Evolutionary conservation across 805 yeast species (phyloP).

Genomic region (Candida boidinii): DNA sequence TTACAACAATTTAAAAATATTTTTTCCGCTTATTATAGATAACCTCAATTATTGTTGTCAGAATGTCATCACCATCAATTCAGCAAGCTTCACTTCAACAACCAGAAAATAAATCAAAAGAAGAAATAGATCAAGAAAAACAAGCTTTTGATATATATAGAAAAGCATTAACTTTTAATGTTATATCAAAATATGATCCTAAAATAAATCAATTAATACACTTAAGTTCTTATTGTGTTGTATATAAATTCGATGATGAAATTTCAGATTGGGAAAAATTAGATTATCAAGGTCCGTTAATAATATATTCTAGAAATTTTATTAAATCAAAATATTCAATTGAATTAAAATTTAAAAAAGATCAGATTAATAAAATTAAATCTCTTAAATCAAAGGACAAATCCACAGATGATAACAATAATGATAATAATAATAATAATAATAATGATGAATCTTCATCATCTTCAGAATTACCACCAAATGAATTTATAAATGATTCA

Average conservation of each 20-base stretch:
- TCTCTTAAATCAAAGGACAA: slow-evolving; percentile 18
- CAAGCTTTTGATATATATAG: slow-evolving; percentile 53
- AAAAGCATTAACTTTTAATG: slow-evolving; percentile 65
- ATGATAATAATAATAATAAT: slow-evolving; percentile 1
- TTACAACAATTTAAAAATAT: too few relatives aligned
- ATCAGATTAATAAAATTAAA: too few relatives aligned
- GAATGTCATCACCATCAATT: too few relatives aligned
- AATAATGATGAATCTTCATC: background rate
- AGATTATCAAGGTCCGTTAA: slow-evolving; percentile 63
- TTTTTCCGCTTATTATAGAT: too few relatives aligned
- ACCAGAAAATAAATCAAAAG: too few relatives aligned
- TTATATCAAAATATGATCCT: slow-evolving; percentile 71
- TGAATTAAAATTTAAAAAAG: too few relatives aligned
- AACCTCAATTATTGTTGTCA: too few relatives aligned
- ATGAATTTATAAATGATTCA: slow-evolving; percentile 4
- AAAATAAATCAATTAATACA: slow-evolving; percentile 57
- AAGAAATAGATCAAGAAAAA: too few relatives aligned
- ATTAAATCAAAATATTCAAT: too few relatives aligned
- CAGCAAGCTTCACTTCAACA: too few relatives aligned
- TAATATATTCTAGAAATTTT: slow-evolving; percentile 54
- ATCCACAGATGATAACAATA: slow-evolving; percentile 18
- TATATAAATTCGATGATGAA: slow-evolving; percentile 52
- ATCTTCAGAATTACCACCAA: slow-evolving; percentile 3
- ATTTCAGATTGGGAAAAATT: slow-evolving; percentile 61
- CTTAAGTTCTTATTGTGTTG: slow-evolving; percentile 63